Base-by-base conservation (phyloP, 2,329 filamentous ascomycete genomes). In the Xylaria sp. region DNA sequence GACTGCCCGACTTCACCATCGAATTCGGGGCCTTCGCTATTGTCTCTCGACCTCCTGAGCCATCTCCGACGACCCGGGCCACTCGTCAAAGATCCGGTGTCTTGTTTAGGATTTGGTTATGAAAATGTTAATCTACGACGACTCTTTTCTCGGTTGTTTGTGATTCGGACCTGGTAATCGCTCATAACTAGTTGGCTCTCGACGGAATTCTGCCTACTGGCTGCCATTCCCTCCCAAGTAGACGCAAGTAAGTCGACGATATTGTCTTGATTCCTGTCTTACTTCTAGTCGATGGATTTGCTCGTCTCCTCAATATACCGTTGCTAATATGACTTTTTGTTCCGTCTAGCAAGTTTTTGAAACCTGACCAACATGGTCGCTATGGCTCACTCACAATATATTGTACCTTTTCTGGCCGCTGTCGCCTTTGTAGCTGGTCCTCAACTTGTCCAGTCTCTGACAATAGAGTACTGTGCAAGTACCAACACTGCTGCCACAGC, bases 381-480 rank as follows among this genome's bases (percentile, higher is more conserved):
- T 53, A 79, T 79, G 76, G 63, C 68, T 71, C 66, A 65, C 62
- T 70, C 63, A 35, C 68, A 59, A 57, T 71, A 61, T 68, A 61
- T 66, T 18, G 42, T 71, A 63, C 71, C 73, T 42, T 70, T 75
- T 12, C 40, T 71, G 71, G 73, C 71, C 68, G 61, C 71, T 8
- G n/a, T 75, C 35, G 69, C 72, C 59, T 50, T 76, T 23, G 47
- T 75, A 42, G 65, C 54, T 48, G 69, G 70, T 23, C 44, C 75
- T 58, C 71, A 72, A 50, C 66, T 65, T 29, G 76, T 76, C 29
- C 70, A 71, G 63, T 12, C 77, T 1, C 69, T 81, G 35, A 71
- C 73, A 16, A 79, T 83, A 63, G 76, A 76, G 16, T 86, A 84
- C 70, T 87, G 85, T 73, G 81, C 85, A 44, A 81, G 71, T 42